phyloP scores from a whole-genome alignment of 2,329 filamentous ascomycete species.

The Aspergillus quadricinctus region DNA sequence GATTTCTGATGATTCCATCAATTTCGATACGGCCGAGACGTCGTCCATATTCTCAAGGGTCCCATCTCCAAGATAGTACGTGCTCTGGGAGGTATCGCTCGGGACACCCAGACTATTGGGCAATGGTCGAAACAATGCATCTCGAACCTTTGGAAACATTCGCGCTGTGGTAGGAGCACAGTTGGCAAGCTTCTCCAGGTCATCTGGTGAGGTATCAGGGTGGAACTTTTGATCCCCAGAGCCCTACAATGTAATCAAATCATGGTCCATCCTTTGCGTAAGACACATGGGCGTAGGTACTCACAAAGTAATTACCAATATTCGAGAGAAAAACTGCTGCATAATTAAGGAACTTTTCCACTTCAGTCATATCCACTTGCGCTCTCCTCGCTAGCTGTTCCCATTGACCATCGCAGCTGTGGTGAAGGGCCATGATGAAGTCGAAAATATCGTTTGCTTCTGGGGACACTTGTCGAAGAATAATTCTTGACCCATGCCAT shows the following conservation, averaged over 20 bases:
- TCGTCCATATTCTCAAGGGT: conserved; percentile 41
- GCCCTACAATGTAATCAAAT: conserved; percentile 22
- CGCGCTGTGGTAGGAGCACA: background rate
- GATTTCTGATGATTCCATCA: conserved; percentile 44
- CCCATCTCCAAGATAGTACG: conserved; percentile 23
- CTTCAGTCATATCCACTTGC: conserved; percentile 39
- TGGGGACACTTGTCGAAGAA: conserved; percentile 50
- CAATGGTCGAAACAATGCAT: conserved; percentile 8
- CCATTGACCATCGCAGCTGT: conserved; percentile 47
- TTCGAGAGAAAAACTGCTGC: conserved; percentile 51
- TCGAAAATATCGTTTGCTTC: conserved; percentile 53
- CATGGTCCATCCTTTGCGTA: no score
- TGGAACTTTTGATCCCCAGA: conserved; percentile 25
- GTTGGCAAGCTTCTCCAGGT: conserved; percentile 7
- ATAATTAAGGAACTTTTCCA: conserved; percentile 40
- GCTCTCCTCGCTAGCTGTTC: conserved; percentile 26
- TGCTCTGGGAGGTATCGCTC: conserved; percentile 42
- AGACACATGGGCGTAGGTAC: background rate
- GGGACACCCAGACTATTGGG: conserved; percentile 42
- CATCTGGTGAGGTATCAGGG: conserved; percentile 15
- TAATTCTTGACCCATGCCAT: conserved; percentile 44
- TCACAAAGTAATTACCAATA: conserved; percentile 46
- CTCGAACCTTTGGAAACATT: conserved; percentile 3
- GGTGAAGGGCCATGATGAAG: conserved; percentile 50
- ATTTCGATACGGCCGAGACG: conserved; percentile 41